phyloP scores from a whole-genome alignment of 805 yeast genomes.

The Saturnispora serradocipensis region DNA sequence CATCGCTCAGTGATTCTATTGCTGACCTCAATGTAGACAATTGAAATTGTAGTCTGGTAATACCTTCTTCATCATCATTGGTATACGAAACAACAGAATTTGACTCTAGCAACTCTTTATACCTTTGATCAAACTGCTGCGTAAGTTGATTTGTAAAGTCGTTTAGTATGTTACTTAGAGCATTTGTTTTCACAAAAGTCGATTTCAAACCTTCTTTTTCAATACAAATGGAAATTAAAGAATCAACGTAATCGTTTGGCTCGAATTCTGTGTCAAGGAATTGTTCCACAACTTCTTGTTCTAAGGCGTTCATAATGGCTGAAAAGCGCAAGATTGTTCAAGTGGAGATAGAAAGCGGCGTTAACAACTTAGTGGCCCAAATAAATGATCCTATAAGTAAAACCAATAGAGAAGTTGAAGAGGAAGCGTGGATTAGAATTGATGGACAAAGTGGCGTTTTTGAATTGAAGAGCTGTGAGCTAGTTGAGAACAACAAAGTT shows the following conservation, averaged over 20 bases:
- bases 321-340: not conserved
- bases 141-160: constrained; percentile 53
- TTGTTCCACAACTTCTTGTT: constrained; percentile 41
- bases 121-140: constrained; percentile 41
- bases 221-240: constrained; percentile 35
- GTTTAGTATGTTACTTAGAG: constrained; percentile 31
- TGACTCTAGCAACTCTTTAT: constrained; percentile 29
- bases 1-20: constrained; percentile 45
- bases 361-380: not conserved
- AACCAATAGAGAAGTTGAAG: not conserved
- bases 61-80: constrained; percentile 25
- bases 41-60: constrained; percentile 58
- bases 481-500: not conserved
- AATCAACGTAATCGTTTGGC: constrained; percentile 58
- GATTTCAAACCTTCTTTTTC: constrained; percentile 7
- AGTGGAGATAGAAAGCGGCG: constrained; percentile 1
- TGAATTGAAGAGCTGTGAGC: not conserved
- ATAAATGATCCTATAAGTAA: not conserved
- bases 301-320: constrained; percentile 2
- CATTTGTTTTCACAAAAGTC: constrained; percentile 14
- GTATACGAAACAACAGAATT: constrained; percentile 2
- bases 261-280: constrained; percentile 60
- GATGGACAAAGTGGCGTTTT: constrained; percentile 5
- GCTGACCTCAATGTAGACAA: constrained; percentile 52
- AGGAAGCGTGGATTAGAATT: constrained; percentile 5